phyloP scores from a whole-genome alignment of 2,329 filamentous ascomycete species.

The Neonectria ditissima region DNA sequence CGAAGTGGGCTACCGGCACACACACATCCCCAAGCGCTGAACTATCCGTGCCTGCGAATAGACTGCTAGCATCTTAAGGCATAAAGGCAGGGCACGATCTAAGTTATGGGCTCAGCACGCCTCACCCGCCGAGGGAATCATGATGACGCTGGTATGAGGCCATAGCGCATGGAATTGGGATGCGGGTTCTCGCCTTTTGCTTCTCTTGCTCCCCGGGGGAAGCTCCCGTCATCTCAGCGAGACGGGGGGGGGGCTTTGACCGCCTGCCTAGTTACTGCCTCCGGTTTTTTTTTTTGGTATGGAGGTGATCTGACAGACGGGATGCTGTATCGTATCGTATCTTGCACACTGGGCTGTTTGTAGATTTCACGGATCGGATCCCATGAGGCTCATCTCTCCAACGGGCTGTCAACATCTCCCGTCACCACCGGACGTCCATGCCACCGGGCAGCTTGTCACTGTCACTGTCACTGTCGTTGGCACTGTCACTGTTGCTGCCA shows the following conservation, averaged over 20 bases:
- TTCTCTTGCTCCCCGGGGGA: conserved; percentile 9
- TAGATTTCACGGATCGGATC: not conserved
- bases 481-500: not conserved
- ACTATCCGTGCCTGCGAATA: too few species aligned
- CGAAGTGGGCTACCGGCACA: not conserved
- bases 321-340: not conserved
- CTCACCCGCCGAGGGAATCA: conserved; percentile 37
- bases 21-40: too few species aligned
- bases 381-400: not conserved
- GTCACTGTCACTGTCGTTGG: not conserved
- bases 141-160: conserved; percentile 45
- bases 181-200: conserved; percentile 26
- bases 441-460: not conserved
- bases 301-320: not conserved
- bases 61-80: not conserved
- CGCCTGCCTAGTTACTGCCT: too few species aligned
- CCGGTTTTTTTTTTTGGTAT: too few species aligned
- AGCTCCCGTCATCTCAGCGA: not conserved
- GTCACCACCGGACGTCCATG: not conserved
- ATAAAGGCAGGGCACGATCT: not conserved
- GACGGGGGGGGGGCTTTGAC: not conserved
- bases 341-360: not conserved
- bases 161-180: conserved; percentile 36
- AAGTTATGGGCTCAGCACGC: too few species aligned
- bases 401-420: not conserved